A percentile compares a stretch with the other conserved stretches of the same genome.
Evolutionary conservation across 208 protist species (phyloP).

Genomic region (Cochliopodium minus): DNA sequence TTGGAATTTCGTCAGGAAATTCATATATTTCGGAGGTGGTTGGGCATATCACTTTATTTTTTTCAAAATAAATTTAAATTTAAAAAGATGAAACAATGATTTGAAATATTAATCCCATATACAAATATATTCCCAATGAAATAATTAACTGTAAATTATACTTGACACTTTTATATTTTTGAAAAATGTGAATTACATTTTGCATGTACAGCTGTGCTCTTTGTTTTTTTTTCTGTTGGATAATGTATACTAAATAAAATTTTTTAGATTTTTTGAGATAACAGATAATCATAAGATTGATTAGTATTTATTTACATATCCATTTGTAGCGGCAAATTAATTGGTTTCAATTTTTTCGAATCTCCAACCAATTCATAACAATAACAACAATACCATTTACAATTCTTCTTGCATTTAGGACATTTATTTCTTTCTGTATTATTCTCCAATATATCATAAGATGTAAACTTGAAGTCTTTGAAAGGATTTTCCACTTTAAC

Average conservation of each 20-base stretch:
- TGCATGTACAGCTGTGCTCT: slow-evolving; percentile 71
- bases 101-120: too few species aligned
- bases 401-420: slow-evolving; percentile 11
- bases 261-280: slow-evolving; percentile 44
- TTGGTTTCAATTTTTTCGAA: neutral
- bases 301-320: neutral
- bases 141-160: too few species aligned
- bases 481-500: too few species aligned
- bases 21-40: slow-evolving; percentile 10
- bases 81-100: too few species aligned
- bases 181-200: too few species aligned
- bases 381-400: slow-evolving; percentile 16
- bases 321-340: neutral
- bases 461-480: too few species aligned
- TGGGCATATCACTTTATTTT: slow-evolving; percentile 8
- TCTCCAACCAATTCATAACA: neutral
- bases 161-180: too few species aligned
- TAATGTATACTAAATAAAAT: slow-evolving; percentile 65
- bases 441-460: too few species aligned
- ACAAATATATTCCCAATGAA: too few species aligned
- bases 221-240: slow-evolving; percentile 53
- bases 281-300: neutral
- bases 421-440: too few species aligned
- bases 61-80: too few species aligned
- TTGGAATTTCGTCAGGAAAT: slow-evolving; percentile 21